phyloP scores from a whole-genome alignment of 352 stramenopile genomes.

The Thraustotheca clavata region DNA sequence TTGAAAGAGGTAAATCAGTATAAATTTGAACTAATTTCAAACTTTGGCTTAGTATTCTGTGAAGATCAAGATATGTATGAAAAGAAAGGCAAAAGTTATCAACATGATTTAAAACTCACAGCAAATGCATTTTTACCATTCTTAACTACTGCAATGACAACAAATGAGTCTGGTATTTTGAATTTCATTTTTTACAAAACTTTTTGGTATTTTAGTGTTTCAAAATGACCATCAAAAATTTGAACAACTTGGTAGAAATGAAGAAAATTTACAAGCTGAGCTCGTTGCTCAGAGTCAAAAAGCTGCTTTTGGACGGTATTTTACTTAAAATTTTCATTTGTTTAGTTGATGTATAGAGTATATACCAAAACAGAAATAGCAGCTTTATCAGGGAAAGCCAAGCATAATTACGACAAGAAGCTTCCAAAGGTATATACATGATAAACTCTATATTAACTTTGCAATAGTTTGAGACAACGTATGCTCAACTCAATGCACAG shows the following conservation, averaged over 20 bases:
- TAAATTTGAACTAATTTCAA: too few species aligned
- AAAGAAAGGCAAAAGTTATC: too few species aligned
- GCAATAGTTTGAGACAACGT: conserved; percentile 1
- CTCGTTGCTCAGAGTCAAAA: conserved; percentile 17
- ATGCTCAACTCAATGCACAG: background rate
- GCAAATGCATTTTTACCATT: too few species aligned
- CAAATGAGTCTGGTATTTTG: too few species aligned
- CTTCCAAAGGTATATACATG: background rate
- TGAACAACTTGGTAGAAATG: background rate
- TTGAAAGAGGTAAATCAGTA: too few species aligned
- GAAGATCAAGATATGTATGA: too few species aligned
- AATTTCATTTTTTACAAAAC: too few species aligned
- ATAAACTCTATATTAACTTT: background rate
- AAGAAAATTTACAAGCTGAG: background rate
- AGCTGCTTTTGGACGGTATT: conserved; percentile 12
- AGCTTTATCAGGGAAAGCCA: conserved; percentile 3
- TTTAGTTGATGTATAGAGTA: too few species aligned
- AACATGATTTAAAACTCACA: too few species aligned
- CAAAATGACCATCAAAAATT: background rate
- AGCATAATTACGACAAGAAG: conserved; percentile 13
- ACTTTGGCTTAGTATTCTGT: too few species aligned
- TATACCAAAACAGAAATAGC: background rate
- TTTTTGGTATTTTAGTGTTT: background rate
- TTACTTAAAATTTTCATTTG: too few species aligned
- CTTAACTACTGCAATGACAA: too few species aligned